phyloP scores from a whole-genome alignment of 257 asterid species.

The Solanum pennellii region DNA sequence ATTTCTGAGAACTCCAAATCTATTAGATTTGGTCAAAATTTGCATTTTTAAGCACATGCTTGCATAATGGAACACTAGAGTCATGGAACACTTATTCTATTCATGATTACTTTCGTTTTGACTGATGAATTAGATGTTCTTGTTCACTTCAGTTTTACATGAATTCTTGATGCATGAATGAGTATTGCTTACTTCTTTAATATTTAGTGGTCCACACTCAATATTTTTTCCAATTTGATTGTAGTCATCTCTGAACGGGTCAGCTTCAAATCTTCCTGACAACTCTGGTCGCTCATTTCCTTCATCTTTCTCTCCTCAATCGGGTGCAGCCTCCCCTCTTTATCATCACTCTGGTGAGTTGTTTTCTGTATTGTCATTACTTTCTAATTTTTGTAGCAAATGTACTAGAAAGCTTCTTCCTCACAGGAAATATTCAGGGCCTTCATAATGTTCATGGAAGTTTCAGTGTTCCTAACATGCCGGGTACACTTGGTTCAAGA shows the following conservation, averaged over 20 bases:
- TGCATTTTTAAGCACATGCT: not conserved
- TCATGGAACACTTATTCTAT: not conserved
- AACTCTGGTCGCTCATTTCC: conserved; percentile 74
- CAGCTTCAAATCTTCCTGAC: conserved; percentile 82
- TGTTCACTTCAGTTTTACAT: not conserved
- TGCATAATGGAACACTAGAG: not conserved
- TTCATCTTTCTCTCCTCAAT: conserved; percentile 80
- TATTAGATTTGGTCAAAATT: not conserved
- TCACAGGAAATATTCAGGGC: conserved; percentile 85
- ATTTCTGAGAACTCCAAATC: not conserved
- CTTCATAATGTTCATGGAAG: conserved; percentile 85
- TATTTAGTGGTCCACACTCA: not conserved
- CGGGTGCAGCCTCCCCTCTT: conserved; percentile 87
- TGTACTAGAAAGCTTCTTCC: conserved; percentile 8
- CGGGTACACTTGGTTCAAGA: conserved; percentile 88
- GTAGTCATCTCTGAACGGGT: conserved; percentile 87
- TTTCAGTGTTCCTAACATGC: conserved; percentile 75
- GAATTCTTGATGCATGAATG: not conserved
- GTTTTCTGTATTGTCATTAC: conserved; percentile 9
- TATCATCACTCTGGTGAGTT: conserved; percentile 75
- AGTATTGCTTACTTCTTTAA: not conserved
- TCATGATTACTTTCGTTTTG: not conserved
- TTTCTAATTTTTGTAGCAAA: not conserved
- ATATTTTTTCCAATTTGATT: not conserved
- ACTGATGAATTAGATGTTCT: not conserved